Evolutionary conservation across 148 eudicot species (phyloP), one percentile per base, ranked within the genome.

Genomic region (Rhododendron williamsianum): DNA sequence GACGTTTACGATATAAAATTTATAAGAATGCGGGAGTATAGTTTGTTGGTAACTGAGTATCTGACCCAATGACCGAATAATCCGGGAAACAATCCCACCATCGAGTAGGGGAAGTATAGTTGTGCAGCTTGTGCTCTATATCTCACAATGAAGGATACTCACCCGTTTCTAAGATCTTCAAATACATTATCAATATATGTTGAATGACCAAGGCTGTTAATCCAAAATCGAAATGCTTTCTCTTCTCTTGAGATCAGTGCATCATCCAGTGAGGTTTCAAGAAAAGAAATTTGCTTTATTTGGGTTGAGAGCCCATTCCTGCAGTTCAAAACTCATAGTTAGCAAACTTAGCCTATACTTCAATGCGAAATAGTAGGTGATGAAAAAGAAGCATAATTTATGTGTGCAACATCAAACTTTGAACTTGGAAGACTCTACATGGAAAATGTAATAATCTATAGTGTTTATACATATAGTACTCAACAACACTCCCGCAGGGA

Each of bases 161-260:
- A 97, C 99, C 99, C 99, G 76, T 97, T 93, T 91, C 99, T 95
- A 82, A 97, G 91, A 87, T 97, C 99, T 92, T 95, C 99, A 90
- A 97, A 97, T 67, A 97, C 95, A 84, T 94, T 97, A 89, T 97
- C 92, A 35, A 97, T 92, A 83, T 92, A 93, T 60, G 90, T 87
- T 77, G 98, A 93, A 91, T 93, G 91, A 46, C 95, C 99, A 76
- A 97, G 92, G 91, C 97, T 97, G 83, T 95, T 95, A 84, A 97
- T 87, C 99, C 99, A 97, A 88, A 97, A 94, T 58, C 99, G 95
- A 78, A 95, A 97, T 38, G 93, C 91, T 81, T 91, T 92, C 91
- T 97, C 99, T 89, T 97, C 99, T 88, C 99, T 91, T 52, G 98
- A 94, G 51, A 93, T 88, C 85, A 90, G 92, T 90, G 97, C 87